Base-by-base conservation (phyloP, 352 stramenopile species). In the Thraustotheca clavata region DNA sequence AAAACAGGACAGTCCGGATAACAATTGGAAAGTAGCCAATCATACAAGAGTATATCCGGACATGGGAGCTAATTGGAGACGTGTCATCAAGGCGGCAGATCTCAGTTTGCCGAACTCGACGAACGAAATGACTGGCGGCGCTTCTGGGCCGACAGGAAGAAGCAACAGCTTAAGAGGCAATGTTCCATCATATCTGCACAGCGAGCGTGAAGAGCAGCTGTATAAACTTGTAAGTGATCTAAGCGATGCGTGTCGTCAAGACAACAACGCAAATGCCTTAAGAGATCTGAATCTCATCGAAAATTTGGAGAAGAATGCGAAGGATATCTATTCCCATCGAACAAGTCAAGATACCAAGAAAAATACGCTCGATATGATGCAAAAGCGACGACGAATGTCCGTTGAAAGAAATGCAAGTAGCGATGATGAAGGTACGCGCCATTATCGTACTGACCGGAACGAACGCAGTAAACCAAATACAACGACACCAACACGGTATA, bases 191-290 rank as follows among this genome's bases (percentile, higher is more conserved):
- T 65, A 65, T 33, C 46, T 27, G 57, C 57, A 65, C 57, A 65
- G 33, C 24, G 40, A 39, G 41, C 46, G 47, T 7, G 57, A 65
- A 20, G 57, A 65, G 31, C 57, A 65, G 47, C 39, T 65, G 18
- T 65, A 65, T 26, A 65, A 65, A 27, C 57, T 65, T 26, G 57
- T 65, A 52, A 65, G 57, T 65, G 57, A 65, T 27, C 26, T 65
- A 11, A 65, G 57, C 57, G 26, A 65, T 20, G 57, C 57, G 16
- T 65, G 57, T 65, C 57, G 57, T 31, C 46, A 65, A 32, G 57
- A 65, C 57, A 65, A 43, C 57, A 65, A 65, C 33, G 57, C 57
- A 36, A 65, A 65, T 22, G 57, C 57, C 6, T 32, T 65, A 12
- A 39, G 47, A 33, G 57, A 65, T 22, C 43, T 54, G n/a, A 55